Evolutionary conservation across 2,329 filamentous ascomycete genomes (phyloP).

Genomic region (Fusarium pilosicola): DNA sequence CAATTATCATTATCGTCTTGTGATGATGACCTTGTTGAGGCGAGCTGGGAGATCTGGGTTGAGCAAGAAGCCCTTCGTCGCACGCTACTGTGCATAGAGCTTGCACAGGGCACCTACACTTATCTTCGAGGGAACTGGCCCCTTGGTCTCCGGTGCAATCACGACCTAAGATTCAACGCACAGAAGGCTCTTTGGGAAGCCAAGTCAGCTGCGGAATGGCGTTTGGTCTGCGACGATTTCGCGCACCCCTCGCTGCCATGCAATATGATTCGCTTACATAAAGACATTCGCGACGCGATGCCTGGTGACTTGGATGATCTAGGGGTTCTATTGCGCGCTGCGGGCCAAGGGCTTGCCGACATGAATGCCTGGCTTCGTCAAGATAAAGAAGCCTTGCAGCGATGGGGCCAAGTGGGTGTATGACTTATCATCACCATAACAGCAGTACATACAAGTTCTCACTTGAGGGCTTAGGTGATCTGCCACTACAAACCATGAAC

Average conservation of each 20-base stretch:
- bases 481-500: not conserved
- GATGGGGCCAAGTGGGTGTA: not conserved
- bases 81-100: not conserved
- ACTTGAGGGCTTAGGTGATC: too few species aligned
- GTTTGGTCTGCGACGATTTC: not conserved
- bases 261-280: not conserved
- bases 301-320: not conserved
- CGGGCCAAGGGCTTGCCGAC: not conserved
- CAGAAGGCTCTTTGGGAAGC: constrained; percentile 5
- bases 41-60: not conserved
- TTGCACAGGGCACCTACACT: not conserved
- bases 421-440: not conserved
- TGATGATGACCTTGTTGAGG: accelerated
- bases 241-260: not conserved
- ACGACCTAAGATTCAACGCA: not conserved
- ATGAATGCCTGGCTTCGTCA: not conserved
- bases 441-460: not conserved
- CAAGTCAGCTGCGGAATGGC: not conserved
- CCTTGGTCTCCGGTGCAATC: not conserved
- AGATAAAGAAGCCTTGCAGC: not conserved
- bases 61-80: not conserved
- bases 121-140: not conserved
- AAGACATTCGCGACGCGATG: not conserved
- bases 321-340: not conserved
- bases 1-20: accelerated